These are phyloP conservation scores for Suillus subalutaceus DNA, from an alignment of 768 basidiomycete genomes.

Conservation along the genomic window DNA sequence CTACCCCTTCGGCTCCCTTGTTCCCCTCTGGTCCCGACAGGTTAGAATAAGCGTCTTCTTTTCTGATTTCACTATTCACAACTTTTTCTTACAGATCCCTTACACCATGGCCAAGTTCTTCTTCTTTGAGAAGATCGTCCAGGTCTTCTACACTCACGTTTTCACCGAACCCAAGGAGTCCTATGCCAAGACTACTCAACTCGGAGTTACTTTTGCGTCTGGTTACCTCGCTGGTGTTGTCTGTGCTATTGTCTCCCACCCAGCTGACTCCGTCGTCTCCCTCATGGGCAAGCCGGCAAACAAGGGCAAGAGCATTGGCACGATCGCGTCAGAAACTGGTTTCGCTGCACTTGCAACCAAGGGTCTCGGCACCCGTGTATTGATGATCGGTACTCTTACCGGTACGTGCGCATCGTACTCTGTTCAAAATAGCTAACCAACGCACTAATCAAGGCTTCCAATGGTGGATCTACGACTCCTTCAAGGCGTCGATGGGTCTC, in stretches of 20 bases:
- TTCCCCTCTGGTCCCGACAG: constrained; percentile 89
- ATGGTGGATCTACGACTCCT: constrained; percentile 93
- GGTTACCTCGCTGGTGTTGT: constrained; percentile 96
- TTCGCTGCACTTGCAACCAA: constrained; percentile 68
- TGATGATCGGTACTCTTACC: constrained; percentile 76
- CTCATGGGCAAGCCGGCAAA: constrained; percentile 89
- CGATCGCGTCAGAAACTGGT: constrained; percentile 75
- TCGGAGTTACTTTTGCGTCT: constrained; percentile 86
- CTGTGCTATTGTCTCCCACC: constrained; percentile 95
- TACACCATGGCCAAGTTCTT: constrained; percentile 99
- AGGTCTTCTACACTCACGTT: constrained; percentile 86
- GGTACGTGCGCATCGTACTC: constrained; percentile 29
- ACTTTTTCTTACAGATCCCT: constrained; percentile 63
- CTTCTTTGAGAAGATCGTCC: constrained; percentile 91
- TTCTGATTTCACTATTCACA: not conserved
- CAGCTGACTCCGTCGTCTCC: constrained; percentile 92
- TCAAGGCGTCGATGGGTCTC: constrained; percentile 83
- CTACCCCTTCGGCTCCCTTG: constrained; percentile 83
- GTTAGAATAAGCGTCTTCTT: constrained; percentile 38
- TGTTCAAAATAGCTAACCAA: not conserved
- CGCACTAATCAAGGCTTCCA: constrained; percentile 64
- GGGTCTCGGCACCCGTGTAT: constrained; percentile 84
- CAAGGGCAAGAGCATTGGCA: constrained; percentile 77
- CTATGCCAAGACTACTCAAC: constrained; percentile 82
- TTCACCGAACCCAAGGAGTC: constrained; percentile 78